Percentiles rank a stretch among this genome's conserved stretches.
These are phyloP conservation scores for Rhizoclosmatium globosum DNA, from an alignment of 192 early-diverging fungal species.

Conservation along the genomic window DNA sequence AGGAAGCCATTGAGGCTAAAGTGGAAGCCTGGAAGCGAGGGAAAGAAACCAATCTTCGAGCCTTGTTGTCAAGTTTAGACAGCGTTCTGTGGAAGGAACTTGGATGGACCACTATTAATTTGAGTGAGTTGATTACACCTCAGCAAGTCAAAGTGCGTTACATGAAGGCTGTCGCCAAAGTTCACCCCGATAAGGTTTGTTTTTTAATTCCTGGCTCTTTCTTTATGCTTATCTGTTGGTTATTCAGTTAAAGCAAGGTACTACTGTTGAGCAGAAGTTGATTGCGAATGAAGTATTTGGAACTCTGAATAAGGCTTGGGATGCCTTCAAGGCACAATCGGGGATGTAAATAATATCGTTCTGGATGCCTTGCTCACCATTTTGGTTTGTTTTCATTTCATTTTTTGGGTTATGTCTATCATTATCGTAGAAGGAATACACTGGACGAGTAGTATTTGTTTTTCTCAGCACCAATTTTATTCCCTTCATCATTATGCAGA, in stretches of 20 bases:
- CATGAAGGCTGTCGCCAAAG: conserved; percentile 88
- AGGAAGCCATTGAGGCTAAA: conserved; percentile 81
- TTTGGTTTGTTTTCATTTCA: neutral
- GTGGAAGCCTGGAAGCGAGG: conserved; percentile 81
- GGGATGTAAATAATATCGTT: neutral
- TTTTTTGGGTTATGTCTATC: too few relatives aligned
- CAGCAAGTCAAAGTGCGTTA: conserved; percentile 90
- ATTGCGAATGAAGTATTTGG: conserved; percentile 90
- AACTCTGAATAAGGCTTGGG: conserved; percentile 94
- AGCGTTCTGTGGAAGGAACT: conserved; percentile 80
- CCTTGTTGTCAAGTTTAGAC: conserved; percentile 83
- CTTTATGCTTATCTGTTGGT: neutral
- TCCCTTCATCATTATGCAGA: neutral
- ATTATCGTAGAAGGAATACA: too few relatives aligned
- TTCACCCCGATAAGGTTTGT: conserved; percentile 92
- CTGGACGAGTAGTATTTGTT: too few relatives aligned
- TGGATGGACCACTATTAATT: conserved; percentile 76
- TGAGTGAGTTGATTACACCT: conserved; percentile 87
- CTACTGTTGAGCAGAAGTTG: conserved; percentile 85
- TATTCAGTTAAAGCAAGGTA: conserved; percentile 55
- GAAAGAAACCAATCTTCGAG: conserved; percentile 91
- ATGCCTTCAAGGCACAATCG: conserved; percentile 76
- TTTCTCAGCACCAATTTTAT: neutral
- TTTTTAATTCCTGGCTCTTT: conserved; percentile 34
- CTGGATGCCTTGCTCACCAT: neutral